Base-by-base conservation (phyloP, 2,329 filamentous ascomycete genomes). In the Trichoderma sp. region DNA sequence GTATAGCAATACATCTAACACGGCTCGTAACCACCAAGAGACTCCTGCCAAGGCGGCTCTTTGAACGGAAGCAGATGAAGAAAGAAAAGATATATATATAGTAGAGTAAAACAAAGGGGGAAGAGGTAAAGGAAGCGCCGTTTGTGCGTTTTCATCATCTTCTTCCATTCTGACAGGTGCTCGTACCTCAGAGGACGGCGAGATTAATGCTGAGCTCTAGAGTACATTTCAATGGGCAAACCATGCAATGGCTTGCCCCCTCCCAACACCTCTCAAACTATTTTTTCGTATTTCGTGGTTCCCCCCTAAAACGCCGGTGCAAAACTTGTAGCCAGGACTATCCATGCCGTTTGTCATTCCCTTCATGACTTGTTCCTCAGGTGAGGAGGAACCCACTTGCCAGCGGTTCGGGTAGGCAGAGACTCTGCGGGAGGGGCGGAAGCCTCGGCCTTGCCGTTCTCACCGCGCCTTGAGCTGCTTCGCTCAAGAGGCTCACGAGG, bases 331-430 rank as follows among this genome's bases (percentile, higher is more conserved):
- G 52, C 64, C 60, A 64, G 59, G 51, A 57, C 19, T 64, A 51
- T 66, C 66, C 64, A 55, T 63, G 59, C 64, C 48, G 58, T 14
- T 14, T 5, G 12, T 64, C 48, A 64, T 63, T 63, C 48, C 54
- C 48, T 52, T 59, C 59, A 72, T 64, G 68, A 69, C 72, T 76
- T 74, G 69, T 77, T 76, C 69, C 76, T 75, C 74, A 72, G 43
- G 67, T 80, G 77, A 71, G 76, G 78, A 70, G 86, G 86, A 72
- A 88, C 83, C 77, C 82, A 89, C 75, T 87, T 88, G 70, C 85
- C 85, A 52, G 83, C 72, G 30, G 77, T 79, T 48, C 85, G 83
- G 48, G 82, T 81, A 72, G 82, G 83, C 66, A 86, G 77, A 55
- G 79, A 69, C 77, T 87, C 84, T 44, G 77, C 73, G 24, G 79